Percentiles rank a stretch among this genome's conserved stretches.
Evolutionary conservation across 176 grass and related monocot genomes (phyloP).

Genomic region (Cocos nucifera): DNA sequence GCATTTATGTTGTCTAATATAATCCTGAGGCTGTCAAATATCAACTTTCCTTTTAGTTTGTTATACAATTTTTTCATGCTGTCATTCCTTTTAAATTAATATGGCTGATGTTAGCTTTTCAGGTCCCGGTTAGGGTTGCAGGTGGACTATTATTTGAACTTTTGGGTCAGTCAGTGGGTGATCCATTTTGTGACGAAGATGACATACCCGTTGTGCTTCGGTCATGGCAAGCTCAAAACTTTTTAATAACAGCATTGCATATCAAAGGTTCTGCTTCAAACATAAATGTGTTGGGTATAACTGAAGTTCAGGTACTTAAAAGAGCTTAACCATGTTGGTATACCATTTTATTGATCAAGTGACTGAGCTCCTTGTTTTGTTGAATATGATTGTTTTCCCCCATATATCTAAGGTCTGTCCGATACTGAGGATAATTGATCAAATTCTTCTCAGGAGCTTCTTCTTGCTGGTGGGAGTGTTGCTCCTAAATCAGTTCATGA

Average conservation of each 20-base stretch:
- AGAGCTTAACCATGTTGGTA: neutral
- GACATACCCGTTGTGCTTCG: constrained; percentile 92
- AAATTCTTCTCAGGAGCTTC: constrained; percentile 57
- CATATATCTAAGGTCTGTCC: too few species aligned
- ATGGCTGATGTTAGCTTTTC: constrained; percentile 39
- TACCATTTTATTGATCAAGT: too few species aligned
- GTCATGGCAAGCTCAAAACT: constrained; percentile 90
- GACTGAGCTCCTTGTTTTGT: too few species aligned
- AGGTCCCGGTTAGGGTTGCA: constrained; percentile 95
- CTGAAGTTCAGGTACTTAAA: constrained; percentile 86
- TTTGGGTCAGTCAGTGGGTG: constrained; percentile 87
- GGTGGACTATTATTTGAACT: constrained; percentile 91
- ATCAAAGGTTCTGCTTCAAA: constrained; percentile 71
- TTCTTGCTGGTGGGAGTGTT: constrained; percentile 84
- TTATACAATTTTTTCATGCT: too few species aligned
- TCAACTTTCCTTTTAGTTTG: too few species aligned
- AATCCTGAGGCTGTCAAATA: too few species aligned
- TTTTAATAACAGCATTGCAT: constrained; percentile 80
- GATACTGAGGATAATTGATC: constrained; percentile 5
- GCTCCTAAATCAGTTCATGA: constrained; percentile 85
- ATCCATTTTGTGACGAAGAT: constrained; percentile 70
- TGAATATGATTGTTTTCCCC: too few species aligned
- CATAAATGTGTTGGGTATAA: constrained; percentile 90
- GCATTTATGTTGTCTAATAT: too few species aligned
- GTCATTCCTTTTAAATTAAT: constrained; percentile 4